Percentiles rank a stretch among this genome's conserved stretches.
Evolutionary conservation across 2,329 filamentous ascomycete genomes (phyloP).

Genomic region (Talaromyces sp.): DNA sequence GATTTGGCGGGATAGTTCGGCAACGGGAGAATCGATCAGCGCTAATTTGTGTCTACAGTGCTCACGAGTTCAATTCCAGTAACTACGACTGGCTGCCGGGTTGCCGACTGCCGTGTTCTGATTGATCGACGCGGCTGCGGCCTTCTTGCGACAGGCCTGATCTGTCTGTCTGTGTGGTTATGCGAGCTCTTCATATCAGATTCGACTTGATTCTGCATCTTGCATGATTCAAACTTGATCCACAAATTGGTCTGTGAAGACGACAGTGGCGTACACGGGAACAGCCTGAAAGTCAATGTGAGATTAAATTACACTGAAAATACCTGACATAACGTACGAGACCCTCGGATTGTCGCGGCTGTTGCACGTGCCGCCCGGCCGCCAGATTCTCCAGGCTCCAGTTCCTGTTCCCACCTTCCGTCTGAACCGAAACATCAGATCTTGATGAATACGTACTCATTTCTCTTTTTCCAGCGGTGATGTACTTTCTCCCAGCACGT

Average conservation of each 20-base stretch:
- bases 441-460: no score
- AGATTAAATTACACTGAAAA: background rate
- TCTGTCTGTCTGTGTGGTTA: background rate
- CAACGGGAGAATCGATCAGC: background rate
- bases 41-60: background rate
- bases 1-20: background rate
- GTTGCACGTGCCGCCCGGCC: slow-evolving; percentile 4
- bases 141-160: background rate
- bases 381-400: background rate
- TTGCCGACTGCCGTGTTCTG: background rate
- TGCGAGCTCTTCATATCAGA: background rate
- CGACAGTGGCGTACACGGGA: background rate
- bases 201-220: background rate
- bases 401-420: no score
- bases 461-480: no score
- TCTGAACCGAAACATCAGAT: no score
- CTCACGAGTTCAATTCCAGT: background rate
- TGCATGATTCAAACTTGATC: background rate
- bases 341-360: slow-evolving; percentile 7
- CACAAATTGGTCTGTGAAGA: background rate
- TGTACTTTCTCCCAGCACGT: no score
- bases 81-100: background rate
- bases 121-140: background rate
- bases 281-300: background rate
- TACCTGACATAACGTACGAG: background rate